These are phyloP conservation scores for Yarrowia hollandica DNA, from an alignment of 805 yeast species.

Conservation along the genomic window DNA sequence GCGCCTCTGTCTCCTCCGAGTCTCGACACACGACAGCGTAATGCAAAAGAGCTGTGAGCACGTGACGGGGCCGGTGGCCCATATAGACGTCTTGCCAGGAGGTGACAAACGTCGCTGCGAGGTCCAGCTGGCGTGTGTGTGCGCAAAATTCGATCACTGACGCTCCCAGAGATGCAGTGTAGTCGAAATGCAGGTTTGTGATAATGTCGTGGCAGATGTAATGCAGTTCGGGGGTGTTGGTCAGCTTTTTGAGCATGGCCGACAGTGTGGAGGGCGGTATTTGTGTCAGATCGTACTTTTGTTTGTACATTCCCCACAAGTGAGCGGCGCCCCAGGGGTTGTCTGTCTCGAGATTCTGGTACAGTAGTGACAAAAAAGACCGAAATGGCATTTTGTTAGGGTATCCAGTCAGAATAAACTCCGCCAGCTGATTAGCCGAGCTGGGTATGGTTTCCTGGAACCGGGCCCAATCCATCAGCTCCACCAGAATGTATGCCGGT, in stretches of 20 bases:
- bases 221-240: neutral
- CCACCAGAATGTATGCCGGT: neutral
- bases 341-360: slow-evolving; percentile 3
- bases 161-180: slow-evolving; percentile 4
- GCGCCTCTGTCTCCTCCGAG: neutral
- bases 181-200: neutral
- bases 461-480: slow-evolving; percentile 7
- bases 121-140: neutral
- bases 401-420: neutral
- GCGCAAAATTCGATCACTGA: slow-evolving; percentile 5
- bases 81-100: neutral
- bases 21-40: slow-evolving; percentile 12
- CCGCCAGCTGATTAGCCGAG: neutral
- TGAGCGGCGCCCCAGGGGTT: slow-evolving; percentile 24
- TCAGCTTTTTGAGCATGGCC: neutral
- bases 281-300: neutral
- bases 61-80: neutral
- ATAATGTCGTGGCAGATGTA: neutral
- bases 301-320: neutral
- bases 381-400: neutral
- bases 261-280: neutral
- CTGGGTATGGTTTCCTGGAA: neutral
- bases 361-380: neutral
- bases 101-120: neutral
- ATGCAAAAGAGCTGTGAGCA: slow-evolving; percentile 13